These are phyloP conservation scores for Parasarocladium wereldwijsianum DNA, from an alignment of 2,329 filamentous ascomycete genomes.

Conservation along the genomic window DNA sequence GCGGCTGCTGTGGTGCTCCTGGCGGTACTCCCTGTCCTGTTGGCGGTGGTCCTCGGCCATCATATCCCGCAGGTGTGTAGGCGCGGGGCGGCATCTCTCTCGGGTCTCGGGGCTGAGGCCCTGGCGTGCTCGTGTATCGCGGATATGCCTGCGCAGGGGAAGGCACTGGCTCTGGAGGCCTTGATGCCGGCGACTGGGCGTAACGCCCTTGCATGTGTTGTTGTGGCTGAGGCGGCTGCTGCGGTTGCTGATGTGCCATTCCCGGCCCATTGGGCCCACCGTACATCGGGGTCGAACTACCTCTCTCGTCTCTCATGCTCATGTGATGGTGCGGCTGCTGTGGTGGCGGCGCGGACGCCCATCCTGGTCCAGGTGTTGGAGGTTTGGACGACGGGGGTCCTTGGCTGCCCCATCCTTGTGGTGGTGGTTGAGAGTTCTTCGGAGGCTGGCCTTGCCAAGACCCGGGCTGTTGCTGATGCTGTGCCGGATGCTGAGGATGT, in stretches of 20 bases:
- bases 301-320: conserved; percentile 23
- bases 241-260: conserved; percentile 14
- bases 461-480: conserved; percentile 9
- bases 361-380: conserved; percentile 17
- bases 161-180: conserved; percentile 25
- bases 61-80: conserved; percentile 30
- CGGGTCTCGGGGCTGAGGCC: conserved; percentile 25
- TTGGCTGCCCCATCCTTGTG: conserved; percentile 18
- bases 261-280: conserved; percentile 10
- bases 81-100: conserved; percentile 26
- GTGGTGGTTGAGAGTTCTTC: conserved; percentile 18
- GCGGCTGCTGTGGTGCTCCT: background rate
- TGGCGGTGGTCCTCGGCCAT: conserved; percentile 23
- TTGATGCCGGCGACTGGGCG: conserved; percentile 16
- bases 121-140: conserved; percentile 28
- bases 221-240: conserved; percentile 9
- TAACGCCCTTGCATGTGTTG: conserved; percentile 24
- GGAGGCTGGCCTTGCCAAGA: conserved; percentile 17
- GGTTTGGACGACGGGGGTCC: conserved; percentile 15
- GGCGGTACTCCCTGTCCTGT: conserved; percentile 14
- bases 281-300: conserved; percentile 19
- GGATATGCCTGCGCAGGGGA: conserved; percentile 24
- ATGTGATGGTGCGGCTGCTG: conserved; percentile 17
- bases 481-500: conserved; percentile 8
- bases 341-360: conserved; percentile 15